Percentiles rank a stretch among this genome's conserved stretches.
phyloP scores from a whole-genome alignment of 2,329 filamentous ascomycete genomes.

The Aspergillus proliferans region DNA sequence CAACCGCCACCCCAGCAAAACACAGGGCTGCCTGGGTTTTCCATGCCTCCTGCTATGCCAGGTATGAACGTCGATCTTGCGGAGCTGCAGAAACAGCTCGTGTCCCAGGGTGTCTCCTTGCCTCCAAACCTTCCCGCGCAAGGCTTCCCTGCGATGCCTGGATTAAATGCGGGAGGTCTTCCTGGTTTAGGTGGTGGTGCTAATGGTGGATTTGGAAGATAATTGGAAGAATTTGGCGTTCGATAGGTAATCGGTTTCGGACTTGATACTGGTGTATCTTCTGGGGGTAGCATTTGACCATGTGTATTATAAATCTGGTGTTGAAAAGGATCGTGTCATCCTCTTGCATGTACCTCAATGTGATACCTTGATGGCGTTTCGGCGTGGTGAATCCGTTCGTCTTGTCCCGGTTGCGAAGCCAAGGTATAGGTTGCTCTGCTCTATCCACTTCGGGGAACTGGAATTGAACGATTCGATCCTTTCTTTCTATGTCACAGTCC shows the following conservation, averaged over 20 bases:
- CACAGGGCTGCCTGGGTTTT: conserved; percentile 32
- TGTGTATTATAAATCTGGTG: conserved; percentile 7
- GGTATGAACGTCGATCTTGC: conserved; percentile 37
- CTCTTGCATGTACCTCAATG: conserved; percentile 2
- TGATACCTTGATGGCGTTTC: conserved; percentile 1
- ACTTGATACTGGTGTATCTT: neutral
- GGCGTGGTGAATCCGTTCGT: conserved; percentile 3
- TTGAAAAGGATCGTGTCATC: conserved; percentile 2
- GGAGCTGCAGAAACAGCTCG: conserved; percentile 33
- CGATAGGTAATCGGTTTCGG: conserved; percentile 19
- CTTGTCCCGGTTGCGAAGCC: neutral
- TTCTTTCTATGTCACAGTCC: conserved; percentile 46
- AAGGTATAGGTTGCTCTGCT: neutral
- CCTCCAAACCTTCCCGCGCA: conserved; percentile 32
- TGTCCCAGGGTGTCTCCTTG: conserved; percentile 29
- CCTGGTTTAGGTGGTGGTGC: conserved; percentile 30
- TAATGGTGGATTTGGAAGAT: conserved; percentile 27
- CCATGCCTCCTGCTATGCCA: conserved; percentile 40
- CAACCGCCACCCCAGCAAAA: conserved; percentile 33
- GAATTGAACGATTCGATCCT: too few species aligned
- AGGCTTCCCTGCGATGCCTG: conserved; percentile 31
- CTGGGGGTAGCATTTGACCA: conserved; percentile 1
- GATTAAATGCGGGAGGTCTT: conserved; percentile 22
- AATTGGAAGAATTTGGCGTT: conserved; percentile 32
- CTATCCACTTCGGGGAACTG: too few species aligned